Base-by-base conservation (phyloP, 2,329 filamentous ascomycete species). In the Cladobotryum protrusum region DNA sequence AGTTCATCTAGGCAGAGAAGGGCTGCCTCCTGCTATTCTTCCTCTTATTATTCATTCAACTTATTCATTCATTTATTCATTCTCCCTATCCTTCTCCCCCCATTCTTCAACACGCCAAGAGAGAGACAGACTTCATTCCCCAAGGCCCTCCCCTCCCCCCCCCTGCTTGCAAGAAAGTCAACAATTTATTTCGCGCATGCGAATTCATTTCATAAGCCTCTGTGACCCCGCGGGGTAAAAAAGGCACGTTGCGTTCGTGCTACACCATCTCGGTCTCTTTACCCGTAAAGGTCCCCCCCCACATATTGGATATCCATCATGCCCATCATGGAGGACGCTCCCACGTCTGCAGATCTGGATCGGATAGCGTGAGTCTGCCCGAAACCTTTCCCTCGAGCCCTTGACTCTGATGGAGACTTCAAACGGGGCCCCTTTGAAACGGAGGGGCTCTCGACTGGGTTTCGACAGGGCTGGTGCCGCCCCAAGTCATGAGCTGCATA, bases 311-410 rank as follows among this genome's bases (percentile, higher is more conserved):
- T 52, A 33, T 29, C 48, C 48, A 29, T 29, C 24, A 29, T 29
- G 24, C 24, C 48, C 45, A 52, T 39, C 43, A 53, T 53, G 51
- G 51, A 53, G 39, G 40, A 46, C 24, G 24, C 24, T 50, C 40
- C 51, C 36, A 50, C 36, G 43, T 41, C 51, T 53, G 36, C 47
- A 53, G 51, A 53, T 47, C 48, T 53, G 47, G 51, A 53, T 50
- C 51, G 44, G 43, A 53, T 46, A 53, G 47, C 43, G 51, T 53
- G 44, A 53, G 51, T 50, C 35, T 47, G 35, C 48, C 37, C 48
- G 20, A 43, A 43, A 41, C 45, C 49, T 39, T 45, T 40, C 24
- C 17, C 20, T 15, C 36, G 43, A 43, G 18, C 5, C 24, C 41
- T 19, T 20, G 18, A 43, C 24, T 29, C 5, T 41, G 37, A 19